Conservation (phyloP, 1,139 yeast genomes). For the Meyerozyma sp. region DNA sequence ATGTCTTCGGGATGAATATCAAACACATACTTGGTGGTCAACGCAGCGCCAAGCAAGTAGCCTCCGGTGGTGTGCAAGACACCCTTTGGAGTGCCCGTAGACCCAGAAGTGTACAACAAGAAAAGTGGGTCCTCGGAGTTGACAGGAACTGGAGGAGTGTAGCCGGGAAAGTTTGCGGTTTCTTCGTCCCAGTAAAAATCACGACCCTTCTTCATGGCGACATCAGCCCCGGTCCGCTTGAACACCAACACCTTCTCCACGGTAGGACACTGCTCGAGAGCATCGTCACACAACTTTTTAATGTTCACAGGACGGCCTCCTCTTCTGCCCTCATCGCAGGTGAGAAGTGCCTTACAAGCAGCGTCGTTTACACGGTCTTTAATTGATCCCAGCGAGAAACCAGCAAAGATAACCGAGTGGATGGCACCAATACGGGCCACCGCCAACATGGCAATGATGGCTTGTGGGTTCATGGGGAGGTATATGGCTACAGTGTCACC, state of each 20-base stretch:
- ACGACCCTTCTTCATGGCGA: conserved; percentile 74
- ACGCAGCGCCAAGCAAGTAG: conserved; percentile 87
- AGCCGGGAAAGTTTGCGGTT: conserved; percentile 73
- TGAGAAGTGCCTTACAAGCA: conserved; percentile 79
- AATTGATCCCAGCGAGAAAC: conserved; percentile 91
- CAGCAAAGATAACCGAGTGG: conserved; percentile 96
- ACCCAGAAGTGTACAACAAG: conserved; percentile 91
- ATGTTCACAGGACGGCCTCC: conserved; percentile 92
- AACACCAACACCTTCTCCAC: conserved; percentile 82
- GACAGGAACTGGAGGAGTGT: conserved; percentile 83
- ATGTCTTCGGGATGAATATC: conserved; percentile 87
- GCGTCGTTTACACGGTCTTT: conserved; percentile 91
- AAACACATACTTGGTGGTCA: conserved; percentile 89
- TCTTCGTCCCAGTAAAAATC: conserved; percentile 95
- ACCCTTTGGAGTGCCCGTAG: conserved; percentile 98
- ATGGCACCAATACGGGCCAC: conserved; percentile 93
- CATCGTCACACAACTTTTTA: conserved; percentile 93
- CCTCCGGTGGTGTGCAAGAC: conserved; percentile 96
- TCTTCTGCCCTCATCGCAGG: conserved; percentile 94
- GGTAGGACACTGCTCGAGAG: conserved; percentile 68
- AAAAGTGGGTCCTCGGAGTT: conserved; percentile 90
- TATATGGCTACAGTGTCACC: conserved; percentile 97
- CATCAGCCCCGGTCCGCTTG: conserved; percentile 73
- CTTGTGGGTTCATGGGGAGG: conserved; percentile 96
- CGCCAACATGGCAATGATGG: conserved; percentile 90